These are phyloP conservation scores for Acanthamoeba triangularis DNA, from an alignment of 208 protist species.

Conservation along the genomic window DNA sequence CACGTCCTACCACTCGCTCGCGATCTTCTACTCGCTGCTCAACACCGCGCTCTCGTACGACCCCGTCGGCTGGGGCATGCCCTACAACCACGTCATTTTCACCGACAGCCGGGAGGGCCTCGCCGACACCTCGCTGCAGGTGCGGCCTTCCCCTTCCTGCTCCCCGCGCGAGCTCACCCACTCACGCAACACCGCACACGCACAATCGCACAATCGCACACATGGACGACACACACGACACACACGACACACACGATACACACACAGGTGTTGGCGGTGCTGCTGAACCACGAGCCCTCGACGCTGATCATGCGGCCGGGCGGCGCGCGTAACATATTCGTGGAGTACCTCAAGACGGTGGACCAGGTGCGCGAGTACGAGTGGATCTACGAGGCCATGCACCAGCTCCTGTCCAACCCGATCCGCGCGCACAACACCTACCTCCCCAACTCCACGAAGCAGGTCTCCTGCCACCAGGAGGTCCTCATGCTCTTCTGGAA, in stretches of 20 bases:
- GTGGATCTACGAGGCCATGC: constrained; percentile 9
- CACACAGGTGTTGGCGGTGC: constrained; percentile 1
- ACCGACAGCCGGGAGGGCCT: not conserved
- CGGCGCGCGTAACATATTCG: constrained; percentile 4
- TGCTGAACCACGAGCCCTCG: constrained; percentile 39
- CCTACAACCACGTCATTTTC: constrained; percentile 61
- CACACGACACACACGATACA: not conserved
- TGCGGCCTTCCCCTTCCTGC: no score
- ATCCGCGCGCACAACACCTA: constrained; percentile 59
- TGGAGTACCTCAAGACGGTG: not conserved
- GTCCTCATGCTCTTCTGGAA: constrained; percentile 73
- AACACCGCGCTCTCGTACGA: constrained; percentile 35
- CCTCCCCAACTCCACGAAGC: constrained; percentile 54
- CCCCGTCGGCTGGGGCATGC: constrained; percentile 51
- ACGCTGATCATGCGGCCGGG: not conserved
- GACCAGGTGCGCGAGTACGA: not conserved
- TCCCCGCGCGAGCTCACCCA: no score
- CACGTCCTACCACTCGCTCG: not conserved
- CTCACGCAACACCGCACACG: no score
- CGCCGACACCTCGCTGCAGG: constrained; percentile 26
- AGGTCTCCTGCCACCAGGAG: constrained; percentile 38
- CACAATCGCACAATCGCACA: no score
- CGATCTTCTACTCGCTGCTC: constrained; percentile 57
- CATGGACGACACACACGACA: not conserved
- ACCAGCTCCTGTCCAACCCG: constrained; percentile 34